Evolutionary conservation across 495 filamentous ascomycete species (phyloP).

Genomic region (Cryomyces minteri): DNA sequence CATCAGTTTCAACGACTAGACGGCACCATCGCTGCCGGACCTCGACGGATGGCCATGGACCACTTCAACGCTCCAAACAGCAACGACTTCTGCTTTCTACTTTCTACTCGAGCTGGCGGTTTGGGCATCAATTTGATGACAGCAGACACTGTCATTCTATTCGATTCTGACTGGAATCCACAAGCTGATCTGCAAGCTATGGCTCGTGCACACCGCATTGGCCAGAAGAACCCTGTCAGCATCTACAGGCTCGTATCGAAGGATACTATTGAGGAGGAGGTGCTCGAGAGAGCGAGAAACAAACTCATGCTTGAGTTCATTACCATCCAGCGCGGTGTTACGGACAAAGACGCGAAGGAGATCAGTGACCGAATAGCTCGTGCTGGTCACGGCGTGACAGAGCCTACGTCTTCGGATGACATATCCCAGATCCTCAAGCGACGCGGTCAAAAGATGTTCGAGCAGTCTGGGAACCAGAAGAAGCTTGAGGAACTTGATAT

Average conservation of each 20-base stretch:
- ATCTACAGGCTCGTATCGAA: conserved; percentile 93
- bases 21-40: conserved; percentile 73
- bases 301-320: conserved; percentile 98
- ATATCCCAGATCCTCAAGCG: conserved; percentile 87
- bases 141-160: conserved; percentile 92
- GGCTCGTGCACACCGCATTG: conserved; percentile 94
- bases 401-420: conserved; percentile 74
- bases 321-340: conserved; percentile 91
- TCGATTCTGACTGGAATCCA: conserved; percentile 98
- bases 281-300: conserved; percentile 86
- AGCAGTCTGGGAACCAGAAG: conserved; percentile 86
- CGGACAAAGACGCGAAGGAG: conserved; percentile 59
- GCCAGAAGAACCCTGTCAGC: conserved; percentile 86
- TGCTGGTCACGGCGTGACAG: conserved; percentile 29
- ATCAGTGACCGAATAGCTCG: conserved; percentile 53
- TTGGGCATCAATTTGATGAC: conserved; percentile 98
- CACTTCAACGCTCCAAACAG: conserved; percentile 94
- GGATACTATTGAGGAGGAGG: conserved; percentile 95
- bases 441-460: conserved; percentile 91
- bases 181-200: conserved; percentile 97
- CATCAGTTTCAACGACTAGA: conserved; percentile 89
- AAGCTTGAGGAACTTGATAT: conserved; percentile 98
- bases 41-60: conserved; percentile 82
- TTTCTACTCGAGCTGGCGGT: conserved; percentile 90
- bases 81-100: conserved; percentile 85